phyloP scores from a whole-genome alignment of 108 stramenopile genomes.

The Skeletonema menzelii region DNA sequence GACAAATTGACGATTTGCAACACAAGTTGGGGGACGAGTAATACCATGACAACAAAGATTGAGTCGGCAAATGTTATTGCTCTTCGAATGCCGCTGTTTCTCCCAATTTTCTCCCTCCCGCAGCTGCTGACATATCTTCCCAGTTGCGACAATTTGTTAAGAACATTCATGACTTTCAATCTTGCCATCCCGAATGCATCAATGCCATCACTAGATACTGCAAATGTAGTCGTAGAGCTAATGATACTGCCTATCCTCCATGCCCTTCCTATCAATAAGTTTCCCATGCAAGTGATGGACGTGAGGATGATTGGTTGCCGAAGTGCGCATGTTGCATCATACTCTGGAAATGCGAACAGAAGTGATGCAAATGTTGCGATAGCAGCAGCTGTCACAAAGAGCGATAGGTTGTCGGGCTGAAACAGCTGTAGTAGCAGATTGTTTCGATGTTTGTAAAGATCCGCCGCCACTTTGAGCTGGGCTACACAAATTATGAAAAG shows the following conservation, averaged over 20 bases:
- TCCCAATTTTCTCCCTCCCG: background rate
- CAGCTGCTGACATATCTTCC: constrained; percentile 1
- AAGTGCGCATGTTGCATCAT: background rate
- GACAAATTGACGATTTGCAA: background rate
- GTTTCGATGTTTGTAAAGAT: background rate
- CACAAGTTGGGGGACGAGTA: background rate
- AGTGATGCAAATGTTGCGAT: background rate
- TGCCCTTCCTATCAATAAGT: background rate
- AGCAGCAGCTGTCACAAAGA: background rate
- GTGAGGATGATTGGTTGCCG: constrained; percentile 1
- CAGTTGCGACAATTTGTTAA: background rate
- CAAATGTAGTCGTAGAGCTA: background rate
- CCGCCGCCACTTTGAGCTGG: background rate
- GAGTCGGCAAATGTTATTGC: constrained; percentile 1
- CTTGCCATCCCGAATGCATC: background rate
- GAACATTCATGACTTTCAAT: background rate
- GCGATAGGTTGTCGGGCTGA: background rate
- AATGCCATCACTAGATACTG: background rate
- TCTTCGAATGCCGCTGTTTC: background rate
- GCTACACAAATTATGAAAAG: background rate
- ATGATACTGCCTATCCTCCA: constrained; percentile 4
- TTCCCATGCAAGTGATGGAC: background rate
- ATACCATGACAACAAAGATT: background rate
- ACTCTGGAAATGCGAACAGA: background rate
- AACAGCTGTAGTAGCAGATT: background rate